These are phyloP conservation scores for Daldinia eschscholtzii DNA, from an alignment of 2,329 filamentous ascomycete species.

Conservation along the genomic window DNA sequence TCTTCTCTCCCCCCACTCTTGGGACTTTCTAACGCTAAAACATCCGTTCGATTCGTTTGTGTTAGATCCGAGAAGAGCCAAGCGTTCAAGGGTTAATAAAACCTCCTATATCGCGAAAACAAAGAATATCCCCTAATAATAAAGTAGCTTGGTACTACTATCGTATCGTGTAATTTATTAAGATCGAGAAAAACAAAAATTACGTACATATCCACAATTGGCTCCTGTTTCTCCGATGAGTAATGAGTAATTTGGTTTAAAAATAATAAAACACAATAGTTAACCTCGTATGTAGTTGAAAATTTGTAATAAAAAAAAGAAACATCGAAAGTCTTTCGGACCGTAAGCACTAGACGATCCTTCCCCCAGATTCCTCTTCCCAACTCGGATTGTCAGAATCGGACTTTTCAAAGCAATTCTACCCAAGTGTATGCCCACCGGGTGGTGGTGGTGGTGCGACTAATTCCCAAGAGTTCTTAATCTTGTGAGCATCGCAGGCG, in stretches of 20 bases:
- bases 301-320: not conserved
- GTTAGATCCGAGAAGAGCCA: not conserved
- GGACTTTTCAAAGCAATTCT: not conserved
- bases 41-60: not conserved
- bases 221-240: not conserved
- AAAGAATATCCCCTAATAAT: not conserved
- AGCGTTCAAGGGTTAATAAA: conserved; percentile 1
- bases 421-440: conserved; percentile 4
- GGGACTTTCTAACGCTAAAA: not conserved
- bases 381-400: not conserved
- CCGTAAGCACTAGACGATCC: conserved; percentile 11
- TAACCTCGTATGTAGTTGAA: no score
- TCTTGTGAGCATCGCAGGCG: not conserved
- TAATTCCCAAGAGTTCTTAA: not conserved
- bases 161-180: no score
- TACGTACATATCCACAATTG: not conserved
- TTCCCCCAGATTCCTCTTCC: not conserved
- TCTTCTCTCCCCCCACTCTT: conserved; percentile 27
- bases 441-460: not conserved
- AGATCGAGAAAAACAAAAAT: no score
- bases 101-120: no score
- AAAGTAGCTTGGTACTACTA: no score
- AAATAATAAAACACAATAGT: not conserved
- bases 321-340: not conserved
- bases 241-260: not conserved